A percentile compares a stretch with the other conserved stretches of the same genome.
These are phyloP conservation scores for Knufia fluminis DNA, from an alignment of 2,329 filamentous ascomycete species.

Conservation along the genomic window DNA sequence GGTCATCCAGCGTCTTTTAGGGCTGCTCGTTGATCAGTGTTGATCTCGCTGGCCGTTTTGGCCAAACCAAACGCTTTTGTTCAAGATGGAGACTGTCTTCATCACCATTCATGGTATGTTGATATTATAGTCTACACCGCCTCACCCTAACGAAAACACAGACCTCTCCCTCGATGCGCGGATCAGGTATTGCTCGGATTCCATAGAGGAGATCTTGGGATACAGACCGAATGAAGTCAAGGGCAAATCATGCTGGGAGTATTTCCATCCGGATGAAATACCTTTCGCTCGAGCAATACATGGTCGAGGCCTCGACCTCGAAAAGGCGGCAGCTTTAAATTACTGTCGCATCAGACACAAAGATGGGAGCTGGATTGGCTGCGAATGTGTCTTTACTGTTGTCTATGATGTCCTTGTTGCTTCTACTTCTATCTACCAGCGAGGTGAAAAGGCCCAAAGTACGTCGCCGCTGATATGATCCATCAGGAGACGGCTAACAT, in stretches of 20 bases:
- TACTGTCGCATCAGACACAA: constrained; percentile 65
- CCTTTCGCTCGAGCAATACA: constrained; percentile 65
- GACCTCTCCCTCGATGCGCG: constrained; percentile 67
- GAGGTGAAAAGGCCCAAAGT: constrained; percentile 64
- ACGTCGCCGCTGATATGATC: constrained; percentile 31
- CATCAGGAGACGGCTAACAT: constrained; percentile 14
- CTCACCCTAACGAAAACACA: constrained; percentile 29
- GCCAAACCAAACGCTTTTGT: not conserved
- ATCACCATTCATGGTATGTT: constrained; percentile 79
- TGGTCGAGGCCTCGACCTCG: constrained; percentile 62
- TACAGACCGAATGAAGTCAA: constrained; percentile 68
- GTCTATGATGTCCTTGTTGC: constrained; percentile 83
- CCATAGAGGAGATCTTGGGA: constrained; percentile 72
- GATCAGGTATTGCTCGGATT: constrained; percentile 75
- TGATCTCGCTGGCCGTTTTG: constrained; percentile 13
- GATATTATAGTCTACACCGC: constrained; percentile 12
- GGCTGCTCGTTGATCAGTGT: constrained; percentile 17
- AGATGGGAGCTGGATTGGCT: constrained; percentile 63
- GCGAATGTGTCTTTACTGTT: constrained; percentile 82
- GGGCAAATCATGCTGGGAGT: constrained; percentile 71
- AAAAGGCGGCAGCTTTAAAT: constrained; percentile 75
- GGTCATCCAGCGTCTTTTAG: constrained; percentile 20
- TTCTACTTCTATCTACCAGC: constrained; percentile 68
- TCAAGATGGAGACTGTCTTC: constrained; percentile 69
- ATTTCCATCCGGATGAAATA: constrained; percentile 74